These are phyloP conservation scores for Misopates orontium DNA, from an alignment of 257 asterid genomes.

Conservation along the genomic window DNA sequence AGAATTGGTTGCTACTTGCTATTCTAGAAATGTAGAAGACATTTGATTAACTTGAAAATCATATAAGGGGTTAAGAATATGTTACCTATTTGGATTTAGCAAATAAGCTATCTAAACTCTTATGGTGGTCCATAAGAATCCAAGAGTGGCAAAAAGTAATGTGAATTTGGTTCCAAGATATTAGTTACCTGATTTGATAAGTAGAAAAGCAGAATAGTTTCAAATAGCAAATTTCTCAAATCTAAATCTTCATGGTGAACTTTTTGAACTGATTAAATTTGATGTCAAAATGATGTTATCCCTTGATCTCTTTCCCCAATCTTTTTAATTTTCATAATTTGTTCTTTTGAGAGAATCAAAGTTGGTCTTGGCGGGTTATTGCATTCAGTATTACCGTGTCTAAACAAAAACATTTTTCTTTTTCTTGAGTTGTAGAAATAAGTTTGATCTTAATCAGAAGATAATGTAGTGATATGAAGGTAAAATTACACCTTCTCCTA, in stretches of 20 bases:
- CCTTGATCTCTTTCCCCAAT: not conserved
- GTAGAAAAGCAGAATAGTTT: not conserved
- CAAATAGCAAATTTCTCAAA: not conserved
- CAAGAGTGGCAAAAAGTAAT: not conserved
- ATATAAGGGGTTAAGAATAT: not conserved
- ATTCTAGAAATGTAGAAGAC: not conserved
- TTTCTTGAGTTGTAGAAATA: no score
- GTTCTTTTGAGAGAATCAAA: not conserved
- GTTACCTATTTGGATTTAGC: not conserved
- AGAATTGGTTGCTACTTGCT: not conserved
- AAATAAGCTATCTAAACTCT: not conserved
- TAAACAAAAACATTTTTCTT: not conserved
- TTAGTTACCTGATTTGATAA: not conserved
- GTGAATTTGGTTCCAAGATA: not conserved
- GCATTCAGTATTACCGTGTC: not conserved
- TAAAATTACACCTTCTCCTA: not conserved
- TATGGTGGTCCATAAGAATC: not conserved
- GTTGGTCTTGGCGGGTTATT: not conserved
- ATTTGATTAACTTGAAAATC: not conserved
- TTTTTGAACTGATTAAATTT: not conserved
- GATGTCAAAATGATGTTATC: not conserved
- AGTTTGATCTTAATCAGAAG: not conserved
- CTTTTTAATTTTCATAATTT: not conserved
- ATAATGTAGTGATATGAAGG: not conserved
- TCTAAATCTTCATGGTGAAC: not conserved